phyloP scores from a whole-genome alignment of 2,329 filamentous ascomycete species.

The Penicillium sclerotigenum region DNA sequence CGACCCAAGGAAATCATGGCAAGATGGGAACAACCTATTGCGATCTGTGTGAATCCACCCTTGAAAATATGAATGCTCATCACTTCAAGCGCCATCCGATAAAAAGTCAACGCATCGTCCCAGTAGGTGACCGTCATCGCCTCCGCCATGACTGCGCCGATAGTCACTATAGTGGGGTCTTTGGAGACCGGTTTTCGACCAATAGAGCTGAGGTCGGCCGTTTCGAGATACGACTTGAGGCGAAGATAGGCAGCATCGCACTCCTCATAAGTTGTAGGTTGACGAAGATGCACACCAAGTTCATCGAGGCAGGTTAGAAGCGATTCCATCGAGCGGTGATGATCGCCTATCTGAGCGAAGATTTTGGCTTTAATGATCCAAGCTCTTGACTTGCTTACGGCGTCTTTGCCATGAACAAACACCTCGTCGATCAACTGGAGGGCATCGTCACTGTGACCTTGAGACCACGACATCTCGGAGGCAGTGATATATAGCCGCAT shows the following conservation, averaged over 20 bases:
- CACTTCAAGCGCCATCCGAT: constrained; percentile 57
- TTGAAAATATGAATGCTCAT: constrained; percentile 54
- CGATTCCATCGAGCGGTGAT: constrained; percentile 63
- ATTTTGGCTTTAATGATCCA: constrained; percentile 81
- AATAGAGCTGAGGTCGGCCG: constrained; percentile 50
- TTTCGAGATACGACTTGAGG: constrained; percentile 58
- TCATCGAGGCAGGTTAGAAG: constrained; percentile 69
- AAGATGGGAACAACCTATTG: constrained; percentile 58
- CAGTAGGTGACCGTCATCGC: constrained; percentile 59
- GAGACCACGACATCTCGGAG: constrained; percentile 78
- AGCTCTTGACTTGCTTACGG: constrained; percentile 77
- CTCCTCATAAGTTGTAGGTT: constrained; percentile 67
- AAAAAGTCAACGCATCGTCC: constrained; percentile 59
- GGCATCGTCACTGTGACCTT: constrained; percentile 67
- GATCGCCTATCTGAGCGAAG: constrained; percentile 70
- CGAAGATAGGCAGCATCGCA: constrained; percentile 73
- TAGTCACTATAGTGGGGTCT: constrained; percentile 43
- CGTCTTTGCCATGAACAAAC: constrained; percentile 65
- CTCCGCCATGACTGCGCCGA: constrained; percentile 57
- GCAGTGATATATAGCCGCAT: constrained; percentile 73
- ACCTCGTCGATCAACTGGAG: constrained; percentile 66
- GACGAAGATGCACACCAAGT: constrained; percentile 64
- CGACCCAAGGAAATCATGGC: constrained; percentile 55
- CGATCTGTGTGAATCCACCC: constrained; percentile 56
- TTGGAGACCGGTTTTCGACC: constrained; percentile 42